These are phyloP conservation scores for Zymoseptoria pseudotritici DNA, from an alignment of 2,329 filamentous ascomycete genomes.

Conservation along the genomic window DNA sequence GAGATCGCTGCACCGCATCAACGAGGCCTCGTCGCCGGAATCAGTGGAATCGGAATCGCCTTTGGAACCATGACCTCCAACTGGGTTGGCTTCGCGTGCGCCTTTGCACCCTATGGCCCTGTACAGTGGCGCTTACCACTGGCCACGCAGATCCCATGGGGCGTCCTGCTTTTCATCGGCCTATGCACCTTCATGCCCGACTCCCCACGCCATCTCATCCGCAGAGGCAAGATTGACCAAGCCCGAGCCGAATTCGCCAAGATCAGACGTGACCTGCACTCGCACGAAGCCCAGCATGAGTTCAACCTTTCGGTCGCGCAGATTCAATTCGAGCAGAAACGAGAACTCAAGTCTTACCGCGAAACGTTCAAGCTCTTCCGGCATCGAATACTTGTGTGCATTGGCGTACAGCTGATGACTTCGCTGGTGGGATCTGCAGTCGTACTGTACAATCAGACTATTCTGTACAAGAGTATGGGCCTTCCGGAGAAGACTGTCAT, in stretches of 20 bases:
- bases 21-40: slow-evolving; percentile 48
- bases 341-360: slow-evolving; percentile 45
- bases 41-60: slow-evolving; percentile 45
- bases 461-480: slow-evolving; percentile 48
- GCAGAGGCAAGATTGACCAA: slow-evolving; percentile 42
- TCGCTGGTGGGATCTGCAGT: slow-evolving; percentile 52
- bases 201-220: slow-evolving; percentile 48
- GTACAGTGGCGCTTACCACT: slow-evolving; percentile 51
- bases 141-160: slow-evolving; percentile 50
- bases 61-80: slow-evolving; percentile 52
- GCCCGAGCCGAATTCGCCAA: slow-evolving; percentile 43
- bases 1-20: slow-evolving; percentile 43
- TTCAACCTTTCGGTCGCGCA: slow-evolving; percentile 46
- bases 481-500: slow-evolving; percentile 45
- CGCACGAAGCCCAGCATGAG: slow-evolving; percentile 42
- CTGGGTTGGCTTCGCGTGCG: slow-evolving; percentile 51
- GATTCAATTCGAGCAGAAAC: slow-evolving; percentile 49
- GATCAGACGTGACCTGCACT: slow-evolving; percentile 42
- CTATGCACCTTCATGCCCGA: slow-evolving; percentile 50
- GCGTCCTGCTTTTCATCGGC: slow-evolving; percentile 48
- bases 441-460: slow-evolving; percentile 43
- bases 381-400: slow-evolving; percentile 46
- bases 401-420: slow-evolving; percentile 53
- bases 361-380: slow-evolving; percentile 49
- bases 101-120: slow-evolving; percentile 46